phyloP scores from a whole-genome alignment of 805 yeast genomes.

The Brettanomyces nanus region DNA sequence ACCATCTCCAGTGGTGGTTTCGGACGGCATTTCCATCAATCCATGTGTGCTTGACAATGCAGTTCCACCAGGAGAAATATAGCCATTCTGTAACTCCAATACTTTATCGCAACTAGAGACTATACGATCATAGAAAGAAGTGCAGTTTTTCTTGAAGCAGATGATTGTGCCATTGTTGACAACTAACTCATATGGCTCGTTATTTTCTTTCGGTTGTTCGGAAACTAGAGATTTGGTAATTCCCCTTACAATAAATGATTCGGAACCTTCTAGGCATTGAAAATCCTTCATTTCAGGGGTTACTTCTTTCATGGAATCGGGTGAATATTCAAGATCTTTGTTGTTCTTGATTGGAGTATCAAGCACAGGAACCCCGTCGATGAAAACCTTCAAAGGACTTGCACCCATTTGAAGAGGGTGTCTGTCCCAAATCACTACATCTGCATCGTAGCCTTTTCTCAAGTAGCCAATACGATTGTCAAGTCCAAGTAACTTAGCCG shows the following conservation, averaged over 20 bases:
- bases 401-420: conserved; percentile 2
- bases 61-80: conserved; percentile 1
- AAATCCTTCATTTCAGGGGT: not conserved
- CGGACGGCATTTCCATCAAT: conserved; percentile 2
- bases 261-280: not conserved
- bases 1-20: conserved; percentile 2
- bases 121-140: not conserved
- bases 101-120: not conserved
- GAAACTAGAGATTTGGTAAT: not conserved
- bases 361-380: conserved; percentile 2
- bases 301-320: not conserved
- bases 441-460: conserved; percentile 4
- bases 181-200: not conserved
- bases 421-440: conserved; percentile 3
- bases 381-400: conserved; percentile 2
- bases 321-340: not conserved
- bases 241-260: not conserved
- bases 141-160: conserved; percentile 1
- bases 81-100: not conserved
- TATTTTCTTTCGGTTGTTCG: not conserved
- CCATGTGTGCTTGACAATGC: conserved; percentile 1
- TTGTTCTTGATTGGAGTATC: not conserved
- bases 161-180: not conserved
- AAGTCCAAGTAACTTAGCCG: conserved; percentile 1
- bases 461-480: conserved; percentile 2